Conservation (phyloP, 2,329 filamentous ascomycete genomes). For the Colletotrichum spinosum region DNA sequence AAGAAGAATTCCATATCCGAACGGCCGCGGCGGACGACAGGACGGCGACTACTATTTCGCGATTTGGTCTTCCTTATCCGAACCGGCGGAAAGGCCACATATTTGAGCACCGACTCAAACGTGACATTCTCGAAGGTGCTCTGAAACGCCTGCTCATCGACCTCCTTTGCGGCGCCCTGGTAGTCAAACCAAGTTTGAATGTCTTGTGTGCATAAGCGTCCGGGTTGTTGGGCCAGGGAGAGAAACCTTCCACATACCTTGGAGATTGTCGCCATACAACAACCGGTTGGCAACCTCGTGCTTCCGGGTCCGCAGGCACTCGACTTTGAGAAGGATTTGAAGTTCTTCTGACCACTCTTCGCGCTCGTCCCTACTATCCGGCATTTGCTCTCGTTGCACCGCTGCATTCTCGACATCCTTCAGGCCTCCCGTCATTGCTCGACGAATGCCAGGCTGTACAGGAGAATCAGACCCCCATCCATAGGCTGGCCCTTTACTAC, state of each 20-base stretch:
- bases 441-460: too few relatives aligned
- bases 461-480: too few relatives aligned
- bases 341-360: conserved; percentile 13
- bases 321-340: conserved; percentile 37
- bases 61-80: conserved; percentile 1
- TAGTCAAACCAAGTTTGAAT: conserved; percentile 43
- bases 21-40: conserved; percentile 33
- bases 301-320: conserved; percentile 41
- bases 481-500: too few relatives aligned
- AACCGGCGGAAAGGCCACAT: conserved; percentile 41
- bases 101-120: conserved; percentile 44
- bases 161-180: conserved; percentile 28
- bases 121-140: conserved; percentile 38
- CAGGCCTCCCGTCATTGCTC: neutral
- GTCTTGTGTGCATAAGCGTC: conserved; percentile 14
- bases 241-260: conserved; percentile 6
- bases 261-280: conserved; percentile 41
- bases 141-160: conserved; percentile 28
- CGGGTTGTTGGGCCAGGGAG: neutral
- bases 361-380: too few relatives aligned
- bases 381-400: neutral
- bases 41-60: conserved; percentile 25
- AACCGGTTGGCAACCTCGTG: conserved; percentile 41
- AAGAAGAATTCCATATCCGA: conserved; percentile 44
- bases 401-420: neutral